Evolutionary conservation across 495 filamentous ascomycete species (phyloP).

Genomic region (Hyaloscypha hepaticicola): DNA sequence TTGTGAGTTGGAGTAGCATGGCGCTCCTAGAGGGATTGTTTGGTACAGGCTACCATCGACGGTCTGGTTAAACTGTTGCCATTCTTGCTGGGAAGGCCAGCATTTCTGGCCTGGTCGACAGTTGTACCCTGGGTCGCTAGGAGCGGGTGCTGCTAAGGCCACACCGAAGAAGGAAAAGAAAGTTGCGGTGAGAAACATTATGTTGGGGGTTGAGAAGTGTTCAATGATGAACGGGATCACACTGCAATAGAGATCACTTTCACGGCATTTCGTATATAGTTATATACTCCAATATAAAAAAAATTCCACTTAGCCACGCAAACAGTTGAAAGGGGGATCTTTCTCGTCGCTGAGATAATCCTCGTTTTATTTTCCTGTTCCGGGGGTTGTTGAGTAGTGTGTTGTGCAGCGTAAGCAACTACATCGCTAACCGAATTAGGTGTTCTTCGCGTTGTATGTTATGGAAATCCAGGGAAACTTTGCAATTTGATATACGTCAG

Average conservation of each 20-base stretch:
- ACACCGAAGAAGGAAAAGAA: not conserved
- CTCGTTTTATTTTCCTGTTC: too few species aligned
- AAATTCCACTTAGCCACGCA: too few species aligned
- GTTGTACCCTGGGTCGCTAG: not conserved
- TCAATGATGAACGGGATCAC: not conserved
- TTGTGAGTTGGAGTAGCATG: conserved; percentile 52
- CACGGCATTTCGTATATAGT: not conserved
- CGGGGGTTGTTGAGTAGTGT: too few species aligned
- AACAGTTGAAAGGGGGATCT: too few species aligned
- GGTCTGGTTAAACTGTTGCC: conserved; percentile 46
- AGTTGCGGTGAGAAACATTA: not conserved
- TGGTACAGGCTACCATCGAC: conserved; percentile 54
- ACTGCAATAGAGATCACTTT: not conserved
- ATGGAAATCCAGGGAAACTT: too few species aligned
- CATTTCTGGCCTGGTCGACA: conserved; percentile 41
- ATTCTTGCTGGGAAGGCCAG: conserved; percentile 44
- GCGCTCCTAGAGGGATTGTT: conserved; percentile 53
- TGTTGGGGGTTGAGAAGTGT: not conserved
- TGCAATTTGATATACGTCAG: too few species aligned
- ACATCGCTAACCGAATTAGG: too few species aligned
- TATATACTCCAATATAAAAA: not conserved
- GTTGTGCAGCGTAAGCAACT: too few species aligned
- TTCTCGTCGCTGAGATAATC: too few species aligned
- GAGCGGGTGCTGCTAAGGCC: not conserved
- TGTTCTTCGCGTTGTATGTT: too few species aligned